Conservation (phyloP, 257 asterid species). For the Eucommia ulmoides region DNA sequence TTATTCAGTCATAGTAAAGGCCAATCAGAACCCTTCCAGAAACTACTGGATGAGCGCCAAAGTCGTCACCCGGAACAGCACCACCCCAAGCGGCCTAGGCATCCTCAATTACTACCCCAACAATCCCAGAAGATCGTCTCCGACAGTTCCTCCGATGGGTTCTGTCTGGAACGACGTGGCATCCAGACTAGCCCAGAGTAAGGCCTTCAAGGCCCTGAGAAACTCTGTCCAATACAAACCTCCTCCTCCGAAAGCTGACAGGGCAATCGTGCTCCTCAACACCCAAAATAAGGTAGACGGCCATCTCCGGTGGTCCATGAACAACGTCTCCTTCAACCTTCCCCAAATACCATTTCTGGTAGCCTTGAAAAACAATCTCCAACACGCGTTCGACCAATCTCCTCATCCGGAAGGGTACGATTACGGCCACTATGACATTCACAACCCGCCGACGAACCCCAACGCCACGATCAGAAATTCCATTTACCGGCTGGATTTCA, state of each 20-base stretch:
- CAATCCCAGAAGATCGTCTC: constrained; percentile 39
- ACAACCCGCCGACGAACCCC: too few relatives aligned
- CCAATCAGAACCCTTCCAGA: constrained; percentile 60
- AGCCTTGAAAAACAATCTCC: constrained; percentile 33
- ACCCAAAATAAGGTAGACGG: constrained; percentile 54
- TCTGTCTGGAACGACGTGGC: constrained; percentile 48
- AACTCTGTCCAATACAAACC: constrained; percentile 26
- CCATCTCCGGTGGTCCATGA: constrained; percentile 47
- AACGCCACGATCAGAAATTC: too few relatives aligned
- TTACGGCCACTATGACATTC: constrained; percentile 29
- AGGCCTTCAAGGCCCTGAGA: constrained; percentile 42
- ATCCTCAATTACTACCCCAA: constrained; percentile 69
- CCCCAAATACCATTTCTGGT: constrained; percentile 72
- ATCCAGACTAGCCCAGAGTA: constrained; percentile 40
- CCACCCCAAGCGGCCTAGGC: constrained; percentile 63
- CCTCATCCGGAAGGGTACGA: constrained; percentile 64
- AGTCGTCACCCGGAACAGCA: constrained; percentile 36
- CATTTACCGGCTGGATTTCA: too few relatives aligned
- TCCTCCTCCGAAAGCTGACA: constrained; percentile 71
- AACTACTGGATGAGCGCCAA: constrained; percentile 64
- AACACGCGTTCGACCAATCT: constrained; percentile 27
- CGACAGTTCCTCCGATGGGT: constrained; percentile 43
- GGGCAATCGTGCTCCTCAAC: constrained; percentile 73
- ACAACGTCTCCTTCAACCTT: constrained; percentile 57
- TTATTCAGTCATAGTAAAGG: constrained; percentile 58